Evolutionary conservation across 305 asterid genomes (phyloP).

Genomic region (Fraxinus paxiana): DNA sequence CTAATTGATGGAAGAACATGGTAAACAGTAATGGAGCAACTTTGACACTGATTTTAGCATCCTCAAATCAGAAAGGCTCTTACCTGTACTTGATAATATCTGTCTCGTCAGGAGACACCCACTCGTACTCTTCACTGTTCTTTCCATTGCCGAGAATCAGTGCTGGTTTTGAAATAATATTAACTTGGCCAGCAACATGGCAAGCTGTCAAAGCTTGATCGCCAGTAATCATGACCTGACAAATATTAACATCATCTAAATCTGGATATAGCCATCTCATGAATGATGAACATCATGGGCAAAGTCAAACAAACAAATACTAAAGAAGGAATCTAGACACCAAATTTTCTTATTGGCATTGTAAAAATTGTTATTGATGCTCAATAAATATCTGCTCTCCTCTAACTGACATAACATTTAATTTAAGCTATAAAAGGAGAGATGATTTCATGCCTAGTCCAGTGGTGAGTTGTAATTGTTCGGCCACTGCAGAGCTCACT

Average conservation of each 20-base stretch:
- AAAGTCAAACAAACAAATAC: not conserved
- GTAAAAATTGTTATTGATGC: not conserved
- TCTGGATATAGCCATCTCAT: not conserved
- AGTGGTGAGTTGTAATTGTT: not conserved
- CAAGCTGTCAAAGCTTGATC: constrained; percentile 99
- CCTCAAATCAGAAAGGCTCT: constrained; percentile 17
- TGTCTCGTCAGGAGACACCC: constrained; percentile 94
- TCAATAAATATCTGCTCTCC: not conserved
- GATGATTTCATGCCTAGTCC: not conserved
- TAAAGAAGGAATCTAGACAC: not conserved
- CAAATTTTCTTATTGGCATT: not conserved
- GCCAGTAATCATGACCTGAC: constrained; percentile 96
- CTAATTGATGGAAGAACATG: constrained; percentile 3
- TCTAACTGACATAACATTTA: not conserved
- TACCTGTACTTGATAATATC: constrained; percentile 57
- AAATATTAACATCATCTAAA: constrained; percentile 15
- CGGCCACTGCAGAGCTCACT: not conserved
- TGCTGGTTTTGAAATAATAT: constrained; percentile 80
- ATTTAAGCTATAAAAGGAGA: not conserved
- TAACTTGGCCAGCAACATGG: constrained; percentile 95
- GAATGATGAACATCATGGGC: not conserved
- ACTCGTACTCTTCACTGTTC: constrained; percentile 54
- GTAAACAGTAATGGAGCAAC: constrained; percentile 13
- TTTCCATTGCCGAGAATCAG: constrained; percentile 63
- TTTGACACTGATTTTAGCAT: not conserved